Evolutionary conservation across 2,329 filamentous ascomycete genomes (phyloP), one percentile per base, ranked within the genome.

Genomic region (Colletotrichum caudatum): DNA sequence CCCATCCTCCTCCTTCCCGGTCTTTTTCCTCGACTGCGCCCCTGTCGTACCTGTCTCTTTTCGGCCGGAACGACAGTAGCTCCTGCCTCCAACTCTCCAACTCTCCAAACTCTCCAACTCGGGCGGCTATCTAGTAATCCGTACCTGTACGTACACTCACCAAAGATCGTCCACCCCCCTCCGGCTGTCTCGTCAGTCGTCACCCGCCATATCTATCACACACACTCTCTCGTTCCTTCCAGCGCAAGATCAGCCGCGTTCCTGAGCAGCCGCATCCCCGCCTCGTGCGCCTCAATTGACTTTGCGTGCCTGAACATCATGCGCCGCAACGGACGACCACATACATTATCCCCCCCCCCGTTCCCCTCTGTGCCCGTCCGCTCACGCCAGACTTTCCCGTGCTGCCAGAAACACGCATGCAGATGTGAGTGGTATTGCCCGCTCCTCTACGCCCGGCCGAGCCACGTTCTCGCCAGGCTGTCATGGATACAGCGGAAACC

Each of bases 271-370:
- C 53, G 48, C 48, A 51, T 5, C 29, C n/a, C 35, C 18, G 35
- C 33, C 51, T 39, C 54, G 23, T 29, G 46, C 20, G 46, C 33
- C 33, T 23, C 61, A 69, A 69, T 69, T 69, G 66, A 60, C 66
- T 69, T 69, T 69, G 20, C n/a, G 67, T 70, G 12, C 67, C 67
- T 70, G 67, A 66, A 56, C 7, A 66, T 62, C 63, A 60, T 39
- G 50, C 56, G 48, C 41, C 39, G 63, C 41, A 46, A 53, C 66
- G 46, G 61, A 11, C 41, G 11, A 33, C 20, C 16, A 26, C 37
- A 39, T 54, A 29, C 29, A 29, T 29, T 29, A 29, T 4, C 48
- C n/a, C 14, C 48, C 37, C 23, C 33, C n/a, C 1, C n/a, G n/a
- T 35, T 41, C 16, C 33, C 35, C 41, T 11, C 3, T n/a, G 41